Percentiles rank a stretch among this genome's conserved stretches.
Evolutionary conservation across 257 asterid species (phyloP).

Genomic region (Pogostemon cablin): DNA sequence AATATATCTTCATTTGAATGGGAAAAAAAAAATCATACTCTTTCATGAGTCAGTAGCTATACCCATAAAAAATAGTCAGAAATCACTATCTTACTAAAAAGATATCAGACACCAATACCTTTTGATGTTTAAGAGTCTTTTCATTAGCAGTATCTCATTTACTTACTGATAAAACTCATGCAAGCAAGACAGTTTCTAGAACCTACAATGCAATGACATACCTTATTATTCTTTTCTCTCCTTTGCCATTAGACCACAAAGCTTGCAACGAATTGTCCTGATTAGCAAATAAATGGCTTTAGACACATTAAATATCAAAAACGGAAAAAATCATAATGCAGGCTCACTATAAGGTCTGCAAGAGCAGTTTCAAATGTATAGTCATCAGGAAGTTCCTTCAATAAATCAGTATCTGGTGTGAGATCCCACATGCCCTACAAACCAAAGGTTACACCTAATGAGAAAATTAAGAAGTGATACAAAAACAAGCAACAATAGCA

Average conservation of each 20-base stretch:
- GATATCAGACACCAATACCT: conserved; percentile 3
- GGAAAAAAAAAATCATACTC: background rate
- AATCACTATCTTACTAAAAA: background rate
- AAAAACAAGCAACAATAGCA: conserved; percentile 11
- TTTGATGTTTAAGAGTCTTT: conserved; percentile 1
- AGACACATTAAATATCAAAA: conserved; percentile 21
- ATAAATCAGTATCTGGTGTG: conserved; percentile 68
- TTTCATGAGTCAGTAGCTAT: background rate
- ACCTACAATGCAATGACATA: conserved; percentile 29
- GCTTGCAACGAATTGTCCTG: conserved; percentile 90
- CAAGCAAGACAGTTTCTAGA: conserved; percentile 3
- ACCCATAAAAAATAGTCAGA: background rate
- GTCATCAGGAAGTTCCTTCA: conserved; percentile 69
- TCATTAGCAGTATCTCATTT: conserved; percentile 6
- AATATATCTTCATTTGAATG: background rate
- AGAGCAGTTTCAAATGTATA: conserved; percentile 75
- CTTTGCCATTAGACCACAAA: conserved; percentile 53
- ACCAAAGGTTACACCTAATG: conserved; percentile 10
- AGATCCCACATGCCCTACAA: conserved; percentile 88
- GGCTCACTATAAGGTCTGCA: conserved; percentile 74
- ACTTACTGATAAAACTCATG: conserved; percentile 16
- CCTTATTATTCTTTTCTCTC: conserved; percentile 58
- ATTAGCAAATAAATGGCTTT: conserved; percentile 28
- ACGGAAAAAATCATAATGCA: conserved; percentile 13
- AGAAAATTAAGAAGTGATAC: conserved; percentile 10